phyloP scores from a whole-genome alignment of 768 basidiomycete species.

The Strobilomyces echinocephalus region DNA sequence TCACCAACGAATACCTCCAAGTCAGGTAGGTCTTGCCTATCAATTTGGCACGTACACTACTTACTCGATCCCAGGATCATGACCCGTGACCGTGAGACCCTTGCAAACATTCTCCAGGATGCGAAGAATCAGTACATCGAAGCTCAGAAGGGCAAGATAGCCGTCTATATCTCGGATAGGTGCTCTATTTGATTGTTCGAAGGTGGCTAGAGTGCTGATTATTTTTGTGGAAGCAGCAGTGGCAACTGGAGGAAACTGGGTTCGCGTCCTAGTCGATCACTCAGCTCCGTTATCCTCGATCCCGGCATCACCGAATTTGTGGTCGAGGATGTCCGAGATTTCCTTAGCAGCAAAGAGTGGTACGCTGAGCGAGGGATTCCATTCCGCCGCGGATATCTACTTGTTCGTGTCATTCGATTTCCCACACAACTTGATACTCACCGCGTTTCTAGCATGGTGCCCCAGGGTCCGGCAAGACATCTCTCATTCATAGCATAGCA shows the following conservation, averaged over 20 bases:
- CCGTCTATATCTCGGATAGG: slow-evolving; percentile 49
- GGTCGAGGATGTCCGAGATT: slow-evolving; percentile 66
- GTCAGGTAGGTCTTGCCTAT: slow-evolving; percentile 16
- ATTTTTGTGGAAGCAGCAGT: slow-evolving; percentile 21
- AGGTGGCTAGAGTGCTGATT: background rate
- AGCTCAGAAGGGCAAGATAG: slow-evolving; percentile 48
- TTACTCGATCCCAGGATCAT: slow-evolving; percentile 40
- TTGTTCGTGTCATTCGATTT: slow-evolving; percentile 31
- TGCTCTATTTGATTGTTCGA: slow-evolving; percentile 13
- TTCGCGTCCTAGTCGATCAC: slow-evolving; percentile 58
- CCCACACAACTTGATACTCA: background rate
- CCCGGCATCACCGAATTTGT: slow-evolving; percentile 62
- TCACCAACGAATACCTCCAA: slow-evolving; percentile 9
- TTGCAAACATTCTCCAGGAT: slow-evolving; percentile 52
- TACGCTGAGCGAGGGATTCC: slow-evolving; percentile 75
- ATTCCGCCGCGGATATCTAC: slow-evolving; percentile 75
- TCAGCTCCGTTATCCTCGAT: slow-evolving; percentile 66
- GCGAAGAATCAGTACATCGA: slow-evolving; percentile 48
- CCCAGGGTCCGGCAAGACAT: slow-evolving; percentile 77
- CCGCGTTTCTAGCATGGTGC: slow-evolving; percentile 49
- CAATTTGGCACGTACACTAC: background rate
- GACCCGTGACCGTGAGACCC: slow-evolving; percentile 39
- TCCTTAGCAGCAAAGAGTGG: slow-evolving; percentile 65
- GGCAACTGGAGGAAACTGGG: slow-evolving; percentile 53
- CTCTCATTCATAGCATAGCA: slow-evolving; percentile 69